These are phyloP conservation scores for Penicillium sp. DNA, from an alignment of 2,329 filamentous ascomycete species.

Conservation along the genomic window DNA sequence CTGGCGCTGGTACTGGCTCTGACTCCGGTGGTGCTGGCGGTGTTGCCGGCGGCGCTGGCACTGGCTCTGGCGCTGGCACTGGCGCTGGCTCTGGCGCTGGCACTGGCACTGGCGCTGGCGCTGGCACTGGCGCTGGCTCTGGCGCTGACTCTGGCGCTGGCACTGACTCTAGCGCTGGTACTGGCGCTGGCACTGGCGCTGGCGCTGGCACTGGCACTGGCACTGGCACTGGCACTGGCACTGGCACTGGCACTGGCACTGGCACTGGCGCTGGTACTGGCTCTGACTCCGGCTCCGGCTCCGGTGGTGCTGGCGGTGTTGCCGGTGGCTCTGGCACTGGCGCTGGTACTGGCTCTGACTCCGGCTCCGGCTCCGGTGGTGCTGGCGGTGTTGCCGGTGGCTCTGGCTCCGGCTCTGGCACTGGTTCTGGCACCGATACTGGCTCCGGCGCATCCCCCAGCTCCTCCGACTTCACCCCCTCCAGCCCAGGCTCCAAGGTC, in stretches of 20 bases:
- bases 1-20: too few relatives aligned
- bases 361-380: background rate
- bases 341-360: too few relatives aligned
- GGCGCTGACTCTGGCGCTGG: background rate
- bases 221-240: background rate
- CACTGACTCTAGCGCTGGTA: background rate
- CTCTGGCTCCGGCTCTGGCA: background rate
- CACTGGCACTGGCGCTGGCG: background rate
- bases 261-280: background rate
- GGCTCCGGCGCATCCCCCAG: conserved; percentile 15
- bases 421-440: conserved; percentile 1
- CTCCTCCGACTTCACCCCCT: conserved; percentile 17
- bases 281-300: background rate
- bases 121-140: background rate
- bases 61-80: background rate
- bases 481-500: conserved; percentile 30
- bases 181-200: background rate
- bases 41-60: background rate
- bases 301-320: background rate
- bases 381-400: conserved; percentile 6
- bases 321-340: background rate
- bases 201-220: background rate
- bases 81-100: background rate
- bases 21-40: too few relatives aligned
- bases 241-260: too few relatives aligned